Evolutionary conservation across 768 basidiomycete genomes (phyloP).

Genomic region (Trametes cubensis): DNA sequence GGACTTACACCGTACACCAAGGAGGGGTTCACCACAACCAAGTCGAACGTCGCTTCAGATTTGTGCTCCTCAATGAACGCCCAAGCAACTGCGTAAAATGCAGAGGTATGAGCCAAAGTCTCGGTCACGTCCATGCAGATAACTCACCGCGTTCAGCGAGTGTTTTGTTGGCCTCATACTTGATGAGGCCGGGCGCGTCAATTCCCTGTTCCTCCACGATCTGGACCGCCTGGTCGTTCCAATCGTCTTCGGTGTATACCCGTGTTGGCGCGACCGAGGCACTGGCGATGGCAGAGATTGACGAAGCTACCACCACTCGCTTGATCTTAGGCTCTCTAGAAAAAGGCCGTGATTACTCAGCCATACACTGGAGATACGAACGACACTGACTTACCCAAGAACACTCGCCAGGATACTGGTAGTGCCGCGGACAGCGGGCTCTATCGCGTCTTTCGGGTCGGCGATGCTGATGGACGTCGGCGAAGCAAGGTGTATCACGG

Average conservation of each 20-base stretch:
- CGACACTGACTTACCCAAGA: neutral
- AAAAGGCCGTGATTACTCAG: neutral
- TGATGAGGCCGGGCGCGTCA: conserved; percentile 39
- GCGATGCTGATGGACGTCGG: conserved; percentile 62
- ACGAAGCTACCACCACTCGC: conserved; percentile 65
- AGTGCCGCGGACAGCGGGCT: neutral
- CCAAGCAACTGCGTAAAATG: neutral
- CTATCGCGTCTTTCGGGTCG: neutral
- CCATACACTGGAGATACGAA: neutral
- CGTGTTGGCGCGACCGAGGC: conserved; percentile 26
- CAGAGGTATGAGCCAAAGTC: too few relatives aligned
- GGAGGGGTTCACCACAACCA: neutral
- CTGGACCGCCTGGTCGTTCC: conserved; percentile 55
- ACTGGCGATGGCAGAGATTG: conserved; percentile 46
- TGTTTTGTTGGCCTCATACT: conserved; percentile 59
- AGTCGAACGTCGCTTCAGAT: neutral
- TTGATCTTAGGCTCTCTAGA: conserved; percentile 40
- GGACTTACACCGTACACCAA: neutral
- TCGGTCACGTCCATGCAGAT: conserved; percentile 34
- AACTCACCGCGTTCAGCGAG: conserved; percentile 58
- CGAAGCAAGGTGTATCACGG: conserved; percentile 67
- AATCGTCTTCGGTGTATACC: conserved; percentile 54
- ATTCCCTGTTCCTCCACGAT: conserved; percentile 51
- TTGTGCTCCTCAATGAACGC: neutral
- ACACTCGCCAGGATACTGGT: neutral